Percentiles rank a stretch among this genome's conserved stretches.
These are phyloP conservation scores for Scenedesmus sp. DNA, from an alignment of 163 green algal genomes.

Conservation along the genomic window DNA sequence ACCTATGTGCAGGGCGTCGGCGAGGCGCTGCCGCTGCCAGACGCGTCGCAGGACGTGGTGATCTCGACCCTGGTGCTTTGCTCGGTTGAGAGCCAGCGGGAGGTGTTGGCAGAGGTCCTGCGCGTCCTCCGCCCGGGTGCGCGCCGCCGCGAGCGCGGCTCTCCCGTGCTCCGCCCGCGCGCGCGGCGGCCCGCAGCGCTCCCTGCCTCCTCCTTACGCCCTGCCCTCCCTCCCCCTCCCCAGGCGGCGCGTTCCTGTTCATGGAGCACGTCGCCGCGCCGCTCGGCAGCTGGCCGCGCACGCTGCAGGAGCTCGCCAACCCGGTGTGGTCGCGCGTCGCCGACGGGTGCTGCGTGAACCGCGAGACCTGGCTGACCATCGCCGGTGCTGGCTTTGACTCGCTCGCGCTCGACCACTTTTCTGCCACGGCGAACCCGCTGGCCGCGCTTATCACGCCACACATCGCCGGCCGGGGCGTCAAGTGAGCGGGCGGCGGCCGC, in stretches of 20 bases:
- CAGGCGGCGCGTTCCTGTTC: constrained; percentile 40
- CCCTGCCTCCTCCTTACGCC: neutral
- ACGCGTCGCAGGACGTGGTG: constrained; percentile 45
- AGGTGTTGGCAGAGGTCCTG: constrained; percentile 11
- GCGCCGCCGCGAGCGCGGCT: neutral
- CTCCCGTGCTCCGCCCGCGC: no score
- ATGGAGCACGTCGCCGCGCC: constrained; percentile 35
- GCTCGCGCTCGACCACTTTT: constrained; percentile 21
- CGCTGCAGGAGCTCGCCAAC: constrained; percentile 36
- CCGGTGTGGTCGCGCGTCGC: constrained; percentile 14
- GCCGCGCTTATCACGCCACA: constrained; percentile 12
- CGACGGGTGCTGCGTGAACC: constrained; percentile 34
- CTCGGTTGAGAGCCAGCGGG: constrained; percentile 20
- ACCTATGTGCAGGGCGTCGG: constrained; percentile 31
- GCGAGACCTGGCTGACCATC: constrained; percentile 26
- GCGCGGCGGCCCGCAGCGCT: neutral
- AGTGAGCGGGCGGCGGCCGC: no score
- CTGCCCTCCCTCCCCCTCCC: neutral
- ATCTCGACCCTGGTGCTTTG: constrained; percentile 48
- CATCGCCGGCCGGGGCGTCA: constrained; percentile 16
- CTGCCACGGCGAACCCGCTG: constrained; percentile 5
- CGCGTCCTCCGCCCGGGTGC: constrained; percentile 31
- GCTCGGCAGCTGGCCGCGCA: constrained; percentile 26
- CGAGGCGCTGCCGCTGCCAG: constrained; percentile 43
- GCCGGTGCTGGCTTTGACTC: constrained; percentile 22